Evolutionary conservation across 768 basidiomycete genomes (phyloP).

Genomic region (Lactarius indigo): DNA sequence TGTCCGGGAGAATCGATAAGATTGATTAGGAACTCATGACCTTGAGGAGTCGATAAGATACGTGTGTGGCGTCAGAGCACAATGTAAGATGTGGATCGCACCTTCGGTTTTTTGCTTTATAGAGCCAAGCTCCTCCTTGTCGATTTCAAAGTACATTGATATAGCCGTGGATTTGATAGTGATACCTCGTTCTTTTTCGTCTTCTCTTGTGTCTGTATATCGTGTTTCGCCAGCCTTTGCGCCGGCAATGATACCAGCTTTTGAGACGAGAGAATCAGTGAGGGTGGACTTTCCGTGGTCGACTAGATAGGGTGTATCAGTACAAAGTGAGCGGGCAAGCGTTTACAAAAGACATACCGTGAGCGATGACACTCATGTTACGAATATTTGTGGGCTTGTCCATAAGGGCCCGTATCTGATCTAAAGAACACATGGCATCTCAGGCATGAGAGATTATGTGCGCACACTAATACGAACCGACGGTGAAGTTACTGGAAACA

Average conservation of each 20-base stretch:
- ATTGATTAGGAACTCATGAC: constrained; percentile 98
- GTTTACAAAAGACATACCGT: constrained; percentile 52
- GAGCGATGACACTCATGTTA: constrained; percentile 93
- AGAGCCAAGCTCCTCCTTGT: constrained; percentile 78
- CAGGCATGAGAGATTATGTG: constrained; percentile 30
- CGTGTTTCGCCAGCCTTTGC: constrained; percentile 95
- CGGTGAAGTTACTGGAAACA: constrained; percentile 25
- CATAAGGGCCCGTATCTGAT: constrained; percentile 87
- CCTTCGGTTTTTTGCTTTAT: constrained; percentile 96
- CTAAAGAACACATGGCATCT: constrained; percentile 39
- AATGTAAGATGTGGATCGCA: constrained; percentile 35
- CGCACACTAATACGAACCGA: constrained; percentile 18
- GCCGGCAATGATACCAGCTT: constrained; percentile 97
- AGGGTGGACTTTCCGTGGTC: constrained; percentile 99
- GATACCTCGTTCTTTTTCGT: constrained; percentile 99
- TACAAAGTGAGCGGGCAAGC: constrained; percentile 25
- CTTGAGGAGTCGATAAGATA: constrained; percentile 35
- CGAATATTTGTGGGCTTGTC: constrained; percentile 88
- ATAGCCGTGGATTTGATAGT: constrained; percentile 99
- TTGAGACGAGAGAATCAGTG: constrained; percentile 97
- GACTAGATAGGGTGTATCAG: constrained; percentile 47
- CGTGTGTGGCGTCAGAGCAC: constrained; percentile 18
- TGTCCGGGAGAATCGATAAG: constrained; percentile 99
- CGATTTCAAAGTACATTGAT: constrained; percentile 98
- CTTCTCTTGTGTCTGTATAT: constrained; percentile 94